A percentile compares a stretch with the other conserved stretches of the same genome.
These are phyloP conservation scores for Flaveria floridana DNA, from an alignment of 140 eudicot genomes.

Conservation along the genomic window DNA sequence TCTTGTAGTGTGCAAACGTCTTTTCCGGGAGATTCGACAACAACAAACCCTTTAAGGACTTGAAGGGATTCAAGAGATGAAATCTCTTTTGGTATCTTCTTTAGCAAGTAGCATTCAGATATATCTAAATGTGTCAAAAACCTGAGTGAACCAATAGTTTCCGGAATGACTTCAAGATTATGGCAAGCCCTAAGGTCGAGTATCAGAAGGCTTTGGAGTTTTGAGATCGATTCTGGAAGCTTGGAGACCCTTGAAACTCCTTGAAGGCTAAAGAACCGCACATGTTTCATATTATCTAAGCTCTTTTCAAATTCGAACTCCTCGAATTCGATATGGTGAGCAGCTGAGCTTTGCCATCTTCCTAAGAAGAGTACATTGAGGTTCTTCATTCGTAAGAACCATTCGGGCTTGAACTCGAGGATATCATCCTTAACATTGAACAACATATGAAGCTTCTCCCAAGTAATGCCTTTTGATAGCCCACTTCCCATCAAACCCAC, in stretches of 20 bases:
- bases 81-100: conserved; percentile 44
- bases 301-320: conserved; percentile 33
- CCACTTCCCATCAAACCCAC: conserved; percentile 44
- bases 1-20: conserved; percentile 43
- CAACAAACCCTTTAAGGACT: conserved; percentile 54
- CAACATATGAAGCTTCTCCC: conserved; percentile 44
- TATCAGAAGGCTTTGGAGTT: conserved; percentile 35
- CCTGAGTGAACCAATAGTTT: conserved; percentile 45
- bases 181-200: conserved; percentile 62
- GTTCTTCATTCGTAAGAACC: conserved; percentile 45
- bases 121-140: conserved; percentile 53
- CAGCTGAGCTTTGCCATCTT: conserved; percentile 47
- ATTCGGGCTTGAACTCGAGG: conserved; percentile 41
- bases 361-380: conserved; percentile 43
- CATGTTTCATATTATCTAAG: conserved; percentile 31
- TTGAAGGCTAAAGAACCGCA: conserved; percentile 52
- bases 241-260: conserved; percentile 50
- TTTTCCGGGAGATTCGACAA: conserved; percentile 17
- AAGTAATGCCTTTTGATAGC: conserved; percentile 29
- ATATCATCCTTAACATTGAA: conserved; percentile 43
- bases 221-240: conserved; percentile 45
- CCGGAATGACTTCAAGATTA: conserved; percentile 51
- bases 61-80: conserved; percentile 34
- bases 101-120: conserved; percentile 54
- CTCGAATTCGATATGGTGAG: conserved; percentile 49